A percentile compares a stretch with the other conserved stretches of the same genome.
These are phyloP conservation scores for Odonthalia washingtoniensis DNA, from an alignment of 31 red algal genomes.

Conservation along the genomic window DNA sequence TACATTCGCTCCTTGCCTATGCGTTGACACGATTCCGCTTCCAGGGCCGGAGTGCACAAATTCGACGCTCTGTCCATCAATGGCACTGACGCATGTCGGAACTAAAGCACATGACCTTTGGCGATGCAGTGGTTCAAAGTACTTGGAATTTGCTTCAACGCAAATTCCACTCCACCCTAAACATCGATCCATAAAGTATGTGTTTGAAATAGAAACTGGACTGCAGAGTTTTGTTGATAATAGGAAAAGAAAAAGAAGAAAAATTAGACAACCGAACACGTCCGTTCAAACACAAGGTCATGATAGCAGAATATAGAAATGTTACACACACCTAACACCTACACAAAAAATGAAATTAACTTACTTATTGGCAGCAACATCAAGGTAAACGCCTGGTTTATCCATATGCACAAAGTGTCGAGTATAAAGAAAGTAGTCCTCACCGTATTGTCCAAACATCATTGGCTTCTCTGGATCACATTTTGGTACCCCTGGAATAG, in stretches of 20 bases:
- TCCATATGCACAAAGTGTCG: slow-evolving; percentile 56
- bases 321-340: neutral
- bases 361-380: slow-evolving; percentile 64
- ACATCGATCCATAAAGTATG: slow-evolving; percentile 80
- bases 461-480: slow-evolving; percentile 39
- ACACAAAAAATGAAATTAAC: too few relatives aligned
- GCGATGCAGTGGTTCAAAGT: slow-evolving; percentile 54
- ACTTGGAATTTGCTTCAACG: slow-evolving; percentile 67
- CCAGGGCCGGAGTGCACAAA: slow-evolving; percentile 45
- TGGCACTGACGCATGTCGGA: slow-evolving; percentile 62
- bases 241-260: neutral
- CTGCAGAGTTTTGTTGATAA: slow-evolving; percentile 2
- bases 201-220: slow-evolving; percentile 71
- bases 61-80: slow-evolving; percentile 44
- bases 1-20: slow-evolving; percentile 39
- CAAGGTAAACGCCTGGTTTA: slow-evolving; percentile 61
- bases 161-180: slow-evolving; percentile 76
- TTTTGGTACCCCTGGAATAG: slow-evolving; percentile 28
- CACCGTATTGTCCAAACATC: slow-evolving; percentile 55
- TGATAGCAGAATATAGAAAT: neutral
- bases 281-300: neutral
- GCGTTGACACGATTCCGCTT: slow-evolving; percentile 47
- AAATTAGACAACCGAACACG: neutral
- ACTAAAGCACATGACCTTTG: slow-evolving; percentile 65
- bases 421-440: slow-evolving; percentile 56